These are phyloP conservation scores for Cantharellus anzutake DNA, from an alignment of 768 basidiomycete genomes.

Conservation along the genomic window DNA sequence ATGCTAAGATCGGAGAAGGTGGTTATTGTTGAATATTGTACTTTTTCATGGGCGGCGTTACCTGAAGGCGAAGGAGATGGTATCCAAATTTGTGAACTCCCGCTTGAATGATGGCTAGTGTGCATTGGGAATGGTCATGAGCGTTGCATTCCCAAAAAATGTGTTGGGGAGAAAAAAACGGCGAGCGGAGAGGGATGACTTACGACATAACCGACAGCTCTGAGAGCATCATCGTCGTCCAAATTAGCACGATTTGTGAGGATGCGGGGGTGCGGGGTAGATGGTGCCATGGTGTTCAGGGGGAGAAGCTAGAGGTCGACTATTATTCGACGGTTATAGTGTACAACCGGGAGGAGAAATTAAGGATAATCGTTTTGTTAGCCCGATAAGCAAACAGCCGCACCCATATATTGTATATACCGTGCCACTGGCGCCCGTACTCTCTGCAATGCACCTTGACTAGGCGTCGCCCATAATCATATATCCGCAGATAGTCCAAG, in stretches of 20 bases:
- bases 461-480: no score
- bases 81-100: slow-evolving; percentile 9
- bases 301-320: background rate
- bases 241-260: background rate
- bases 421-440: no score
- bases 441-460: no score
- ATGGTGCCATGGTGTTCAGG: background rate
- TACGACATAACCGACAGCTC: slow-evolving; percentile 7
- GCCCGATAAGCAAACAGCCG: no score
- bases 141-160: background rate
- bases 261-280: background rate
- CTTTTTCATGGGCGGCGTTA: background rate
- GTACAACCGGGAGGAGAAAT: no score
- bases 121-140: background rate
- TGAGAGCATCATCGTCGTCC: slow-evolving; percentile 7
- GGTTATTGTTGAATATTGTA: background rate
- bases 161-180: no score
- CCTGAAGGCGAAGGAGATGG: slow-evolving; percentile 9
- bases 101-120: slow-evolving; percentile 6
- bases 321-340: no score
- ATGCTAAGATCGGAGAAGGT: background rate
- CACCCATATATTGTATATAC: no score
- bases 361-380: no score
- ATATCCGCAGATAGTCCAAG: no score
- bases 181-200: background rate